phyloP scores from a whole-genome alignment of 495 filamentous ascomycete species.

The Podospora anserina region DNA sequence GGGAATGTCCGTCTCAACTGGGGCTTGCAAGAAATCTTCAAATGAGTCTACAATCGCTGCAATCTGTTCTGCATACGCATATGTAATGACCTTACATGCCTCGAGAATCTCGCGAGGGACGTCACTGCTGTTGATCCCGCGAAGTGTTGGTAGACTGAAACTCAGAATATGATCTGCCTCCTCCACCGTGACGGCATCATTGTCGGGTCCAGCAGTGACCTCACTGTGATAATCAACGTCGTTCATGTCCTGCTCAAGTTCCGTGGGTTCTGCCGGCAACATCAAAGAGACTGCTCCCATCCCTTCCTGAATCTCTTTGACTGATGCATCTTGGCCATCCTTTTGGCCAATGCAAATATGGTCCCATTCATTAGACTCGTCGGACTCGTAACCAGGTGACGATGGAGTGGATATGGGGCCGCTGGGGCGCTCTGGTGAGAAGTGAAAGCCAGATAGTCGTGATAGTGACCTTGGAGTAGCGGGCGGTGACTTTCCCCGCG shows the following conservation, averaged over 20 bases:
- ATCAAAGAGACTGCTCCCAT: conserved; percentile 3
- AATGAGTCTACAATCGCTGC: background rate
- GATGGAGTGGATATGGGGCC: background rate
- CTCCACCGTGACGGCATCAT: background rate
- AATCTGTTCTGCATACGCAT: conserved; percentile 7
- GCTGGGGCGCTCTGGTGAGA: background rate
- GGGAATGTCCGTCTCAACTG: background rate
- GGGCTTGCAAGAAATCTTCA: background rate
- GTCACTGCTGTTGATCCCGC: conserved; percentile 7
- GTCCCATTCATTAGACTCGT: conserved; percentile 9
- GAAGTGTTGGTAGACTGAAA: conserved; percentile 6
- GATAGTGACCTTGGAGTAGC: background rate
- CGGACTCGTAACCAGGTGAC: background rate
- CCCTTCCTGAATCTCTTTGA: background rate
- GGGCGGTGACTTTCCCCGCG: background rate
- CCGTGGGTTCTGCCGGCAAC: background rate
- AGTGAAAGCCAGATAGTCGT: background rate
- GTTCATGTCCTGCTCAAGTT: background rate
- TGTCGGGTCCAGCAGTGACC: background rate
- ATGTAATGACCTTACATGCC: conserved; percentile 1
- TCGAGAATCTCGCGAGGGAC: conserved; percentile 1
- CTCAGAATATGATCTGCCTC: conserved; percentile 8
- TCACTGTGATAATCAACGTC: background rate
- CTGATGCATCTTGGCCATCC: background rate
- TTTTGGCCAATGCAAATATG: conserved; percentile 6